These are phyloP conservation scores for Testicularia cyperi DNA, from an alignment of 1,284 basidiomycete species.

Conservation along the genomic window DNA sequence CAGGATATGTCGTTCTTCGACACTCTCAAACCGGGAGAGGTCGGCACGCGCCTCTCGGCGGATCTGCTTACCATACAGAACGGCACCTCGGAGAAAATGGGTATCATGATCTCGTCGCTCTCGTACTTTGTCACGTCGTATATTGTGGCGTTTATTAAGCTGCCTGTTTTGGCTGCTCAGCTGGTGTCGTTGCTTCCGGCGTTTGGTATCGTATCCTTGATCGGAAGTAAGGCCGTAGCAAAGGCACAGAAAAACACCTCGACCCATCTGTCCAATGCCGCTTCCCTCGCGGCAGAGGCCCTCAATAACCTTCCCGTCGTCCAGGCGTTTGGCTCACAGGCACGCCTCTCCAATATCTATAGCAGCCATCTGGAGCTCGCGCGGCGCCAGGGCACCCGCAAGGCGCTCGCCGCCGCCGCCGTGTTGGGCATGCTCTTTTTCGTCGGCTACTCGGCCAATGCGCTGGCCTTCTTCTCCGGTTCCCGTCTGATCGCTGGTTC, in stretches of 20 bases:
- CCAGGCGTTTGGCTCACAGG: conserved; percentile 45
- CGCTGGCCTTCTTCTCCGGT: conserved; percentile 48
- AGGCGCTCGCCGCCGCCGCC: conserved; percentile 37
- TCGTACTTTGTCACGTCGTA: conserved; percentile 49
- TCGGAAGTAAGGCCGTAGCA: conserved; percentile 40
- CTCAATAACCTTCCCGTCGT: conserved; percentile 45
- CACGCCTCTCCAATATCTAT: conserved; percentile 39
- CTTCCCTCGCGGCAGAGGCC: conserved; percentile 41
- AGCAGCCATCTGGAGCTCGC: conserved; percentile 42
- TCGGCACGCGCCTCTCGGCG: conserved; percentile 41
- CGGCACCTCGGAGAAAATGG: conserved; percentile 52
- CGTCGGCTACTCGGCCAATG: conserved; percentile 51
- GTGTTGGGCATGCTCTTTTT: conserved; percentile 49
- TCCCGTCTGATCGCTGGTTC: conserved; percentile 28
- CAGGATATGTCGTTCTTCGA: conserved; percentile 61
- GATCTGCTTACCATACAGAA: conserved; percentile 49
- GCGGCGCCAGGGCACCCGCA: conserved; percentile 34
- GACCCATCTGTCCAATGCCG: conserved; percentile 40
- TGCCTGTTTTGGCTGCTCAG: conserved; percentile 43
- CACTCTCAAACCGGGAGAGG: conserved; percentile 40
- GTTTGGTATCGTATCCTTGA: conserved; percentile 33
- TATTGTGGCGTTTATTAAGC: conserved; percentile 44
- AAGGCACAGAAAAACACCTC: conserved; percentile 37
- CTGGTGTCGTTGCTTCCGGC: conserved; percentile 44
- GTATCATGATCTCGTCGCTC: conserved; percentile 44